Base-by-base conservation (phyloP, 1,139 yeast genomes). In the Scheffersomyces lignicola region DNA sequence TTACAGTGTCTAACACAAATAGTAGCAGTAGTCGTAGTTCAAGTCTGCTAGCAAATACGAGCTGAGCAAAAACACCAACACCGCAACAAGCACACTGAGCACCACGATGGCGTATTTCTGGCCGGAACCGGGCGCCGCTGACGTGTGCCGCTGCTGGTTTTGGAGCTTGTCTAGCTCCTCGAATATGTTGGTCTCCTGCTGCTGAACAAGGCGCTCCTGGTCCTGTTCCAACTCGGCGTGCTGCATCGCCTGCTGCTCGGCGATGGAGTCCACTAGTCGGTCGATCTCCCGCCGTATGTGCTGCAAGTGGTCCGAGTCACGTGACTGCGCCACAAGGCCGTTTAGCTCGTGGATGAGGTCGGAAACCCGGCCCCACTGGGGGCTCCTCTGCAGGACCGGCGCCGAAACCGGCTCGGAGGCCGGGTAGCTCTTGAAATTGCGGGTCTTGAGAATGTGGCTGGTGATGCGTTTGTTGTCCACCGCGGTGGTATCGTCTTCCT, bases 11-110 rank as follows among this genome's bases (percentile, higher is more conserved):
- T 38, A 7, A 44, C 71, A 65, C 41, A 52, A 56, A 46, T 62
- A 65, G 42, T 65, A 65, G 43, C 72, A 65, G 47, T 65, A 65
- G 18, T 60, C 62, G 45, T 65, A 64, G 24, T 49, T 51, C 29
- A 61, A 49, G 23, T 59, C 62, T 7, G 66, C 58, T 17, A 52
- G 33, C 36, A 55, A 51, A 8, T 65, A 56, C 3, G 56, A 45
- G 17, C 42, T 34, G 9, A 50, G 32, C 30, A 54, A 41, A 14
- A 51, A 24, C 8, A 44, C 22, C 7, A 44, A 28, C 15, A 33
- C 24, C 18, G 35, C 13, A n/a, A 44, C 13, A 13, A 30, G 3
- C 20, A 31, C 12, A 11, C 18, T 10, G 16, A 24, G 18, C 11
- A n/a, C 17, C 18, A 28, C 8, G 29, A 33, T 23, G 32, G 32